These are phyloP conservation scores for Moricandia moricandioides DNA, from an alignment of 345 rosid genomes.

Conservation along the genomic window DNA sequence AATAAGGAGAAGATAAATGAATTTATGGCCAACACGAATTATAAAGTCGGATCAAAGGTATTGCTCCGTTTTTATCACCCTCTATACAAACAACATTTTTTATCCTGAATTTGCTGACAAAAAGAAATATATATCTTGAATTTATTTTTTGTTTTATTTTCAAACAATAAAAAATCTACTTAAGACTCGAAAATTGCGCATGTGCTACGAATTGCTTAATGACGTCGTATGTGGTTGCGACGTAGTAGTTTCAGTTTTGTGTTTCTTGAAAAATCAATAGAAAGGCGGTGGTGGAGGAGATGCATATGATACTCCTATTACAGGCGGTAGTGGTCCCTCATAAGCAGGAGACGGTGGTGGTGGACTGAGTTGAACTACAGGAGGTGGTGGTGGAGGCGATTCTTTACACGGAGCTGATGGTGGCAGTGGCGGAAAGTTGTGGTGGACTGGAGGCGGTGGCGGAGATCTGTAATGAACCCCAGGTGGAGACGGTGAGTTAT, in stretches of 20 bases:
- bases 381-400: background rate
- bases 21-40: background rate
- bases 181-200: background rate
- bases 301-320: constrained; percentile 69
- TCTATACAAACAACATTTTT: constrained; percentile 16
- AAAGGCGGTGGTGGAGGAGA: constrained; percentile 95
- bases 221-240: constrained; percentile 2
- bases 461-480: constrained; percentile 20
- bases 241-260: background rate
- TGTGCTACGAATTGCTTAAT: background rate
- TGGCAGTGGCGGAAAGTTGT: constrained; percentile 19
- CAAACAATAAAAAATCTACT: background rate
- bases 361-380: constrained; percentile 24
- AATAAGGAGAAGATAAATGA: background rate
- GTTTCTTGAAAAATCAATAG: constrained; percentile 68
- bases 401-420: constrained; percentile 1
- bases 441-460: constrained; percentile 56
- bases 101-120: too few relatives aligned
- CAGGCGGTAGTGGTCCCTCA: constrained; percentile 83
- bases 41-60: background rate
- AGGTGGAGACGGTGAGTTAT: constrained; percentile 35
- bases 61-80: background rate
- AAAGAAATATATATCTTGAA: background rate
- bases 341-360: constrained; percentile 69
- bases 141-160: background rate